phyloP scores from a whole-genome alignment of 257 asterid species.

The Nicotiana undulata region DNA sequence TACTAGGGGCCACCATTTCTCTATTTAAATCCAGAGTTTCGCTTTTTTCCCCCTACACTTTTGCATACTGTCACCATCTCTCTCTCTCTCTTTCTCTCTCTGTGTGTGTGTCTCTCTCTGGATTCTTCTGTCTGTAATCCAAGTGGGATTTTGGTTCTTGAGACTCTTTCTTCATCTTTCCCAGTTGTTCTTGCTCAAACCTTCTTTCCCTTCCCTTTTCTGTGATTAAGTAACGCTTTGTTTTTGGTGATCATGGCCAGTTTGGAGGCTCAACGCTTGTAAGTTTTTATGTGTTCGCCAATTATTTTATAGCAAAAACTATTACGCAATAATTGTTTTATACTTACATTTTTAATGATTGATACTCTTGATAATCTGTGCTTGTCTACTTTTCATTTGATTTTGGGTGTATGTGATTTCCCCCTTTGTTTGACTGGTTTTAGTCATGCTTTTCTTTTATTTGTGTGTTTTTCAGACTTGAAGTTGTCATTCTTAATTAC shows the following conservation, averaged over 20 bases:
- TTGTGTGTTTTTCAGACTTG: conserved; percentile 23
- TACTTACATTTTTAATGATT: not conserved
- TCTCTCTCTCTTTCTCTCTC: not conserved
- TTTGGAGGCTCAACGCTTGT: not conserved
- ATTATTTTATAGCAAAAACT: not conserved
- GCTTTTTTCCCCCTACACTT: not conserved
- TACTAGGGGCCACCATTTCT: not conserved
- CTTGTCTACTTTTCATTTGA: not conserved
- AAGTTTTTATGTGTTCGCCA: not conserved
- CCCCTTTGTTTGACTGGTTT: not conserved
- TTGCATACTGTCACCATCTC: conserved; percentile 9
- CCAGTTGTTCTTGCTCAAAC: not conserved
- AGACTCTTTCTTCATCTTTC: not conserved
- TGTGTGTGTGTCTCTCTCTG: not conserved
- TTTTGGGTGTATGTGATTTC: not conserved
- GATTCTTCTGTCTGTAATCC: not conserved
- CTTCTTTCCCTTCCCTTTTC: not conserved
- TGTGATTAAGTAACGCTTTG: not conserved
- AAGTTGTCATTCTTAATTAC: conserved; percentile 27
- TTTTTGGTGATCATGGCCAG: not conserved
- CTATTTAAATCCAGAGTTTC: not conserved
- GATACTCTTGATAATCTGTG: not conserved
- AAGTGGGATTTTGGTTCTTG: not conserved
- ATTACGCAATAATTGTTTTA: not conserved
- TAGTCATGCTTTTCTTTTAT: not conserved